Base-by-base conservation (phyloP, 225 moss, liverwort and hornwort genomes). In the Rhytidiadelphus loreus region DNA sequence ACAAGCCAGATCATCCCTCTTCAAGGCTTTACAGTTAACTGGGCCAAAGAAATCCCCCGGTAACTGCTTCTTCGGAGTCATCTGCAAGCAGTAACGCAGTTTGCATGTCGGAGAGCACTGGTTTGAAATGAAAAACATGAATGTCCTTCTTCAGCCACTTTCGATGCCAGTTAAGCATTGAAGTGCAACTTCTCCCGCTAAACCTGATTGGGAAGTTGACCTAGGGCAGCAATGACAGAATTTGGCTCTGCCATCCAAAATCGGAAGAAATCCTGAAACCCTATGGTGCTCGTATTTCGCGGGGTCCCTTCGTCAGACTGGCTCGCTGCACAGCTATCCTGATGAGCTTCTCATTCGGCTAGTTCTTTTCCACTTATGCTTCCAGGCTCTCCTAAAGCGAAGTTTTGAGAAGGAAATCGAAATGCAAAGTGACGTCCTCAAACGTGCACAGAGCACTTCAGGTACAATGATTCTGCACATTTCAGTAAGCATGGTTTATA, bases 181-280 rank as follows among this genome's bases (percentile, higher is more conserved):
- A 90, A 88, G 74, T 66, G 74, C 84, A 58, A 77, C 82, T 78
- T 81, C 85, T 74, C 33, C 61, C 81, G 61, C 77, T 81, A 75
- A 75, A 39, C 81, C 81, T 84, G 81, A 60, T 89, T 74, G 48
- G 24, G 80, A 57, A 64, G 80, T 89, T 95, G 83, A 78, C 94
- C 93, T 64, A 93, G 91, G 50, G 94, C 92, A 48, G 93, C 93
- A 85, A 94, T 92, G 72, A 92, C 94, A 30, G 90, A 92, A 89
- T 95, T 93, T 73, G 91, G 88, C 84, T 94, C 95, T 82, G 90
- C 84, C 93, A 97, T 53, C 92, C 88, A 86, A 93, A 95, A 87
- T 95, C 95, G 75, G 93, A 89, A 81, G 92, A 90, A 87, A 94
- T 90, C 44, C 85, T 89, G 57, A 85, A 77, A 70, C 88, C 90